phyloP scores from a whole-genome alignment of 177 flowering plant species.

The Vitis hybrid region DNA sequence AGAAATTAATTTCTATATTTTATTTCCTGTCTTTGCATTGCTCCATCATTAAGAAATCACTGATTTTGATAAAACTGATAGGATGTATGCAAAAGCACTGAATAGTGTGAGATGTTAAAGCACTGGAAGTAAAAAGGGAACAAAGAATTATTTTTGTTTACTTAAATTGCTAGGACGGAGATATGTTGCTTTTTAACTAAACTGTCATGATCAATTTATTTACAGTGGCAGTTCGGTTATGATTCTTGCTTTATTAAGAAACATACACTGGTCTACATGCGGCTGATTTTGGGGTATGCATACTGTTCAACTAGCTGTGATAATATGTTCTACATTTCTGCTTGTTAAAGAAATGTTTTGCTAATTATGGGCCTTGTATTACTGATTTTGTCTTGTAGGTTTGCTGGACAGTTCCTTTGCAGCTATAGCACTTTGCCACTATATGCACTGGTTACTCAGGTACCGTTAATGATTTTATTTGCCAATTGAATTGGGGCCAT shows the following conservation, averaged over 20 bases:
- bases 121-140: neutral
- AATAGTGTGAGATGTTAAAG: neutral
- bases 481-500: too few species aligned
- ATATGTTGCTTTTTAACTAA: constrained; percentile 1
- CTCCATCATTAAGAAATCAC: neutral
- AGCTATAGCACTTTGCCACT: constrained; percentile 98
- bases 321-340: neutral
- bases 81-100: neutral
- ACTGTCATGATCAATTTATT: constrained; percentile 2
- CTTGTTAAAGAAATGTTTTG: constrained; percentile 1
- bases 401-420: constrained; percentile 93
- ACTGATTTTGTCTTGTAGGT: constrained; percentile 38
- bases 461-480: constrained; percentile 17
- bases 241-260: constrained; percentile 85
- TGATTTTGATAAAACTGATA: neutral
- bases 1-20: neutral
- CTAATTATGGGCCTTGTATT: neutral
- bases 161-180: neutral
- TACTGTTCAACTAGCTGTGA: neutral
- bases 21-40: neutral
- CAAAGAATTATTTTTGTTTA: neutral
- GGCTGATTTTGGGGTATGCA: constrained; percentile 78
- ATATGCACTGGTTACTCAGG: constrained; percentile 97
- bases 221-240: constrained; percentile 99
- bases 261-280: constrained; percentile 74